Percentiles rank a stretch among this genome's conserved stretches.
phyloP scores from a whole-genome alignment of 345 rosid genomes.

The Crucihimalaya himalaica region DNA sequence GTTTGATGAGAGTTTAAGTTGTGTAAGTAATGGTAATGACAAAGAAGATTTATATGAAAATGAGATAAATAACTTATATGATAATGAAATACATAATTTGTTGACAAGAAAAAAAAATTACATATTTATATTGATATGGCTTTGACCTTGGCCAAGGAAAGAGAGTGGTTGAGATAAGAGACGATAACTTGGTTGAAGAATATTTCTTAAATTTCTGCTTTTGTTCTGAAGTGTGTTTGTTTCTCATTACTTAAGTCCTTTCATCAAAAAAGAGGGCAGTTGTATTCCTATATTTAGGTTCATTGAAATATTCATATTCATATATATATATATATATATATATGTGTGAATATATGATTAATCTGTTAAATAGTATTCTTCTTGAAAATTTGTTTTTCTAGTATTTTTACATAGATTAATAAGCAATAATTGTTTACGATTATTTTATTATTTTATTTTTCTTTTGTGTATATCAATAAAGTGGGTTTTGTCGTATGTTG shows the following conservation, averaged over 20 bases:
- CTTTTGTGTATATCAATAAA: too few relatives aligned
- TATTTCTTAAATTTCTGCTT: conserved; percentile 17
- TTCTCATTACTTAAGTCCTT: conserved; percentile 5
- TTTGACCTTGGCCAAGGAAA: conserved; percentile 2
- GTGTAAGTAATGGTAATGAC: background rate
- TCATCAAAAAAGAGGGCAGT: conserved; percentile 26
- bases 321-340: background rate
- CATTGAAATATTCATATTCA: background rate
- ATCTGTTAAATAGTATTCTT: background rate
- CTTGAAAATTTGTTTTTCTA: too few relatives aligned
- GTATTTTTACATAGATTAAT: too few relatives aligned
- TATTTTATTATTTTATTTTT: too few relatives aligned
- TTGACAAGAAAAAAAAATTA: too few relatives aligned
- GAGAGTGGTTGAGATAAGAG: conserved; percentile 15
- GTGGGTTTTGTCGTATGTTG: too few relatives aligned
- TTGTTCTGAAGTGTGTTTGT: conserved; percentile 23
- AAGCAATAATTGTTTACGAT: too few relatives aligned
- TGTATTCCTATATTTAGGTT: conserved; percentile 17
- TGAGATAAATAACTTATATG: background rate
- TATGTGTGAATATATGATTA: background rate
- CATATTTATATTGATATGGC: background rate
- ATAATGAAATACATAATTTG: background rate
- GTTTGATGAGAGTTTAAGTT: background rate
- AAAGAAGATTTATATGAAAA: background rate
- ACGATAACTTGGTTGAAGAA: conserved; percentile 5